Evolutionary conservation across 2,329 filamentous ascomycete genomes (phyloP).

Genomic region (Stachybotrys echinatus): DNA sequence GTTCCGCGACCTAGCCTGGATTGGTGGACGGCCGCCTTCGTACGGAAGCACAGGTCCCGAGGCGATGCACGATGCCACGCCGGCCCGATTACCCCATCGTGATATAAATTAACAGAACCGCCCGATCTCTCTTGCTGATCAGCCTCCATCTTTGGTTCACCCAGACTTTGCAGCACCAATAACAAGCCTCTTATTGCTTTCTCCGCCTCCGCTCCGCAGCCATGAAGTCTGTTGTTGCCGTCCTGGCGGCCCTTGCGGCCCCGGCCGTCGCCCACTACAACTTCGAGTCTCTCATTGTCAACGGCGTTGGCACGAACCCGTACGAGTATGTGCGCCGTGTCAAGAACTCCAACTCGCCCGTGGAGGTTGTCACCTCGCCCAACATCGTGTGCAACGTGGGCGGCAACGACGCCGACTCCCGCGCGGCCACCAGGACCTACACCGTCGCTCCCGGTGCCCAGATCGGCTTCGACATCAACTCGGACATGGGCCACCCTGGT

Average conservation of each 20-base stretch:
- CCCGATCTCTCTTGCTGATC: no score
- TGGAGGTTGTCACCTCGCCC: conserved; percentile 27
- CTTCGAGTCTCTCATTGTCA: conserved; percentile 18
- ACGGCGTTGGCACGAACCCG: conserved; percentile 35
- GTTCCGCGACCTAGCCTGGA: no score
- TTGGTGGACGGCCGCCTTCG: no score
- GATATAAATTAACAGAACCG: no score
- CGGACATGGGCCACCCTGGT: conserved; percentile 25
- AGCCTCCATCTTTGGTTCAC: no score
- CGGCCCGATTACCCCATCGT: no score
- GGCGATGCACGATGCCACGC: no score
- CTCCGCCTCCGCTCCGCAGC: no score
- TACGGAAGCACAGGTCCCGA: no score
- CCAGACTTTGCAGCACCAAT: no score
- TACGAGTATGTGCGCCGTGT: conserved; percentile 42
- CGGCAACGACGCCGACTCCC: conserved; percentile 22
- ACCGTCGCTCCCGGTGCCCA: conserved; percentile 25
- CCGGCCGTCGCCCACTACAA: conserved; percentile 18
- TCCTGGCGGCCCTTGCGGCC: conserved; percentile 7
- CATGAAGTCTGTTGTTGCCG: not conserved
- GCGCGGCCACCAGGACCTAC: conserved; percentile 20
- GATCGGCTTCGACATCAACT: conserved; percentile 30
- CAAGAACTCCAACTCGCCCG: conserved; percentile 31
- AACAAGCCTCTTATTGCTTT: no score
- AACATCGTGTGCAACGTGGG: conserved; percentile 29